These are phyloP conservation scores for Erucastrum elatum DNA, from an alignment of 345 rosid species.

Conservation along the genomic window DNA sequence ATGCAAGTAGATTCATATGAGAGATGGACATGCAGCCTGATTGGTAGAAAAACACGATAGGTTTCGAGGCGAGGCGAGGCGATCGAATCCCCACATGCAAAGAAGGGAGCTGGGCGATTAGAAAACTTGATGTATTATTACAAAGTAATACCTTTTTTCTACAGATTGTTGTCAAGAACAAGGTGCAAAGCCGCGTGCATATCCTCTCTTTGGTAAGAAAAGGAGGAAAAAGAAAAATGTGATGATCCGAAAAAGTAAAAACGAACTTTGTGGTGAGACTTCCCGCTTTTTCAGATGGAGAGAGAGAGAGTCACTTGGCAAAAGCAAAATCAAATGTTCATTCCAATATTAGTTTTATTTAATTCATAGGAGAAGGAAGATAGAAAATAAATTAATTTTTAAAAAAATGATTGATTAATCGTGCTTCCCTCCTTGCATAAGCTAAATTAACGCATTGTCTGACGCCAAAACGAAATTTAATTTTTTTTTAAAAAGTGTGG, in stretches of 20 bases:
- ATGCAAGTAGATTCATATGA: too few relatives aligned
- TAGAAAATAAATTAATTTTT: too few relatives aligned
- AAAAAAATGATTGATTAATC: not conserved
- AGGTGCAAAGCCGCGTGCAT: constrained; percentile 10
- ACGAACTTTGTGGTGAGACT: constrained; percentile 42
- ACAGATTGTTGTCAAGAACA: constrained; percentile 23
- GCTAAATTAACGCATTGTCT: not conserved
- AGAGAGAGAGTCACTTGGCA: constrained; percentile 20
- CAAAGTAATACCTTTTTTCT: constrained; percentile 12
- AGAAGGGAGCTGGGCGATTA: not conserved
- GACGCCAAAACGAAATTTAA: not conserved
- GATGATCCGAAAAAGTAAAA: constrained; percentile 42
- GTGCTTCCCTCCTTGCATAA: not conserved
- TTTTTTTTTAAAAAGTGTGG: not conserved
- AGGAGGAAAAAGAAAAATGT: constrained; percentile 10
- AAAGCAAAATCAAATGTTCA: not conserved
- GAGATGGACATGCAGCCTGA: not conserved
- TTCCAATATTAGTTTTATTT: not conserved
- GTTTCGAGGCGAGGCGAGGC: constrained; percentile 17
- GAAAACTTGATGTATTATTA: not conserved
- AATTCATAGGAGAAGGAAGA: too few relatives aligned
- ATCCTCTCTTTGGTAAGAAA: constrained; percentile 1
- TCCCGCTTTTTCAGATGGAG: constrained; percentile 31
- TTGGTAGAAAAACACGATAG: not conserved
- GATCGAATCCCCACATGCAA: constrained; percentile 6